These are phyloP conservation scores for Gonium pectorale DNA, from an alignment of 139 green algal species.

Conservation along the genomic window DNA sequence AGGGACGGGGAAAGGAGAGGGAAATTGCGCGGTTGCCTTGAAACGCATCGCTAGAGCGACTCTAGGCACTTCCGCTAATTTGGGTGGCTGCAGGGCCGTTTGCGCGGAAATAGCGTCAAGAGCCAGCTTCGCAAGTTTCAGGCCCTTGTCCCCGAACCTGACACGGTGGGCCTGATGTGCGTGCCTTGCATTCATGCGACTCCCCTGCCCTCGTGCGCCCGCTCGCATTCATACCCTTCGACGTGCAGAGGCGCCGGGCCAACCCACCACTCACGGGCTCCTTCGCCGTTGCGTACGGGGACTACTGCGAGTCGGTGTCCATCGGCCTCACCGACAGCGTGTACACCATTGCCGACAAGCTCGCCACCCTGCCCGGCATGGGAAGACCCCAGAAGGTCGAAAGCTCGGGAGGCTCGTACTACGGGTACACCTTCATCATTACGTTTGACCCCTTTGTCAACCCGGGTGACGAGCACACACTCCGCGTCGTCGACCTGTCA, in stretches of 20 bases:
- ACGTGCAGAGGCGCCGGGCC: not conserved
- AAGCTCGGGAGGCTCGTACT: not conserved
- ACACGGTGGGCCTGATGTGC: too few relatives aligned
- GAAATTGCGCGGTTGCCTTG: too few relatives aligned
- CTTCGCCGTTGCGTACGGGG: not conserved
- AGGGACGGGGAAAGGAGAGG: too few relatives aligned
- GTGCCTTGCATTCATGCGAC: too few relatives aligned
- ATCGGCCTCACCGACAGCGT: not conserved
- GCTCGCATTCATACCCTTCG: too few relatives aligned
- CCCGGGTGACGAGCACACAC: slow-evolving; percentile 36
- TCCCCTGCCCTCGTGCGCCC: too few relatives aligned
- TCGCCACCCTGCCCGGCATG: slow-evolving; percentile 5
- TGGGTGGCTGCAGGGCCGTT: too few relatives aligned
- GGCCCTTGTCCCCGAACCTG: too few relatives aligned
- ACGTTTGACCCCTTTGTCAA: slow-evolving; percentile 35
- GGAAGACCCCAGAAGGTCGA: not conserved
- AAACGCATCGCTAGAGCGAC: too few relatives aligned
- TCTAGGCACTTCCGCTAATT: too few relatives aligned
- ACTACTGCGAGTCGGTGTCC: not conserved
- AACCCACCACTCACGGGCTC: not conserved
- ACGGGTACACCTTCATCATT: slow-evolving; percentile 5
- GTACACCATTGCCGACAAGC: not conserved
- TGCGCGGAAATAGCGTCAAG: too few relatives aligned
- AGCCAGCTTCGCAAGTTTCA: too few relatives aligned
- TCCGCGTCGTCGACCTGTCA: not conserved